Evolutionary conservation across 2,329 filamentous ascomycete species (phyloP).

Genomic region (Colletotrichum orchidophilum): DNA sequence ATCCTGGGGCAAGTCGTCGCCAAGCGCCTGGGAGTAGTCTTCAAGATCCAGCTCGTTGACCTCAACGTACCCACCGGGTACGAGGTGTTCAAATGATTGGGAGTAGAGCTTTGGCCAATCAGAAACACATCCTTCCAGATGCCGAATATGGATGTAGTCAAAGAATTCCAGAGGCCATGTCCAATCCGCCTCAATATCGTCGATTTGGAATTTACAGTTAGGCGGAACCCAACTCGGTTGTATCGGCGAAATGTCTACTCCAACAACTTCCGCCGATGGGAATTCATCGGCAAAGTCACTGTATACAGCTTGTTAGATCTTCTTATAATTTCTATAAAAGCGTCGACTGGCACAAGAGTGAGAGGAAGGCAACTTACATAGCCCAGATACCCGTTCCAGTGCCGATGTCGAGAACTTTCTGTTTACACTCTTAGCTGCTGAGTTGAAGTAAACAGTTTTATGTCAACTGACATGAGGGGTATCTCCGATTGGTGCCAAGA

Average conservation of each 20-base stretch:
- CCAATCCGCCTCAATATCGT: conserved; percentile 53
- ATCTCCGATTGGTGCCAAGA: not conserved
- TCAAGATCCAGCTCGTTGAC: conserved; percentile 39
- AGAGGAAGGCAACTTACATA: not conserved
- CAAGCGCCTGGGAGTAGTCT: not conserved
- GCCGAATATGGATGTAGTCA: conserved; percentile 67
- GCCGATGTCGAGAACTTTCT: not conserved
- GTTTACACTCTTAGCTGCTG: not conserved
- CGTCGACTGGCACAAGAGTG: not conserved
- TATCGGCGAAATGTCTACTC: conserved; percentile 65
- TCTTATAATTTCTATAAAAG: not conserved
- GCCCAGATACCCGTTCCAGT: not conserved
- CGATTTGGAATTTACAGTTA: conserved; percentile 49
- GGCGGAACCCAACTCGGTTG: conserved; percentile 62
- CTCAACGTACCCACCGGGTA: conserved; percentile 47
- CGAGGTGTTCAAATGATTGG: conserved; percentile 52
- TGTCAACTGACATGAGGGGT: not conserved
- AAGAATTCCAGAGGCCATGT: conserved; percentile 56
- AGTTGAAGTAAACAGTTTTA: not conserved
- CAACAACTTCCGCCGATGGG: conserved; percentile 53
- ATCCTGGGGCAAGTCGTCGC: not conserved
- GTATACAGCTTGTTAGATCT: not conserved
- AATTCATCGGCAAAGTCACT: not conserved
- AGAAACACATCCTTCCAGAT: conserved; percentile 61
- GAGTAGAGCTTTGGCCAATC: conserved; percentile 62